Percentiles rank a stretch among this genome's conserved stretches.
Evolutionary conservation across 75 land plant species (phyloP).

Genomic region (Ceratopteris richardii): DNA sequence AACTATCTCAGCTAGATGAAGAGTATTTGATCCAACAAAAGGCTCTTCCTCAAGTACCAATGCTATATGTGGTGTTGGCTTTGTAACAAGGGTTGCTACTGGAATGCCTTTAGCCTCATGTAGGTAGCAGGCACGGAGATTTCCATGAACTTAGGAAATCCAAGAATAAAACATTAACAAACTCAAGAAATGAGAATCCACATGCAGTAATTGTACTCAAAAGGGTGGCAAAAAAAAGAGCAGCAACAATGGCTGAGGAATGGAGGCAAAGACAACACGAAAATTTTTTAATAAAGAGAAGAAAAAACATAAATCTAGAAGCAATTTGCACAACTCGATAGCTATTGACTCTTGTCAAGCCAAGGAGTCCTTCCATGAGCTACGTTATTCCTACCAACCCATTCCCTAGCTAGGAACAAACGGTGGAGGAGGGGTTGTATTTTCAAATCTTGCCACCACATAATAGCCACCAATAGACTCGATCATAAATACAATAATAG

Average conservation of each 20-base stretch:
- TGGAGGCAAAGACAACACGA: constrained; percentile 49
- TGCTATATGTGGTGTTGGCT: constrained; percentile 17
- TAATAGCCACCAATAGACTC: constrained; percentile 84
- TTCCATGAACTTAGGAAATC: constrained; percentile 81
- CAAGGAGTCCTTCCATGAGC: constrained; percentile 83
- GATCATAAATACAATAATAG: constrained; percentile 58
- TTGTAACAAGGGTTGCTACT: constrained; percentile 27
- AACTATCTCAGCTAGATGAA: constrained; percentile 33
- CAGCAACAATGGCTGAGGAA: constrained; percentile 72
- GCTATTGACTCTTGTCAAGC: constrained; percentile 81
- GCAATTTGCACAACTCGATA: constrained; percentile 77
- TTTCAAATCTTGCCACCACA: constrained; percentile 62
- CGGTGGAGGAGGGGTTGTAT: constrained; percentile 86
- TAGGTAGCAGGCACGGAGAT: constrained; percentile 83
- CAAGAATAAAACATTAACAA: constrained; percentile 85
- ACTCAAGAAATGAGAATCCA: constrained; percentile 80
- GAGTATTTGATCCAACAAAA: constrained; percentile 24
- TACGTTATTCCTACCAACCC: constrained; percentile 91
- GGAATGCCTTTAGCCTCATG: constrained; percentile 5
- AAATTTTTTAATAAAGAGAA: constrained; percentile 34
- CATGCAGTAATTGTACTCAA: constrained; percentile 64
- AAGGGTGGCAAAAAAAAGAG: constrained; percentile 58
- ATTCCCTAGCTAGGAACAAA: constrained; percentile 76
- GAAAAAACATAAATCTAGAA: constrained; percentile 81
- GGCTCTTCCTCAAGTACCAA: constrained; percentile 14